Evolutionary conservation across 805 yeast genomes (phyloP), one percentile per base, ranked within the genome.

Genomic region (Schwanniomyces yamadae): DNA sequence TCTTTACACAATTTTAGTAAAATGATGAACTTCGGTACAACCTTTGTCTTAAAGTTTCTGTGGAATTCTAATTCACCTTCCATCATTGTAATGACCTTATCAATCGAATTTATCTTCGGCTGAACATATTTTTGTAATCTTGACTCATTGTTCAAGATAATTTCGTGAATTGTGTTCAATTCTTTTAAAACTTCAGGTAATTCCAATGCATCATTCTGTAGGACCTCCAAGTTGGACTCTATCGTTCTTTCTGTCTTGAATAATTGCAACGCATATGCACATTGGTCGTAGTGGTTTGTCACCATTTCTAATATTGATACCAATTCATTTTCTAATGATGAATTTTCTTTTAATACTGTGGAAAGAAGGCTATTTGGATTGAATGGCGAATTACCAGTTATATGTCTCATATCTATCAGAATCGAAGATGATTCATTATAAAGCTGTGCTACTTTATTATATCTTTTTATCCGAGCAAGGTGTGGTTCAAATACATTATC

Each of bases 261-360:
- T 5, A 65, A 41, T 4, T 60, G 59, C 3, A 63, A 50, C 7
- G 77, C 84, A 41, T 74, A 61, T 9, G 63, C 48, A 46, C 95
- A 84, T 52, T 85, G 88, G 56, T 89, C 96, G 49, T 80, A 87
- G 60, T 89, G 96, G 36, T 77, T 77, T 8, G 95, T 82, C 31
- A 89, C 63, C 49, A 89, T 77, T 37, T 78, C 80, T 22, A 90
- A 62, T 12, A 83, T 65, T 2, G 74, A 70, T 1, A 86, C 95
- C 58, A 87, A 69, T 35, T 84, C 93, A 39, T 72, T 69, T 36
- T 87, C 95, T 32, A 78, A 51, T 1, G 67, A 63, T 11, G 59
- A 48, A 41, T 75, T 78, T 35, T 74, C 77, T 37, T 61, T 59
- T 18, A 61, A 35, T 3, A 63, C 48, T 10, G 53, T 50, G 11